These are phyloP conservation scores for Avena insularis DNA, from an alignment of 176 grass and related monocot genomes.

Conservation along the genomic window DNA sequence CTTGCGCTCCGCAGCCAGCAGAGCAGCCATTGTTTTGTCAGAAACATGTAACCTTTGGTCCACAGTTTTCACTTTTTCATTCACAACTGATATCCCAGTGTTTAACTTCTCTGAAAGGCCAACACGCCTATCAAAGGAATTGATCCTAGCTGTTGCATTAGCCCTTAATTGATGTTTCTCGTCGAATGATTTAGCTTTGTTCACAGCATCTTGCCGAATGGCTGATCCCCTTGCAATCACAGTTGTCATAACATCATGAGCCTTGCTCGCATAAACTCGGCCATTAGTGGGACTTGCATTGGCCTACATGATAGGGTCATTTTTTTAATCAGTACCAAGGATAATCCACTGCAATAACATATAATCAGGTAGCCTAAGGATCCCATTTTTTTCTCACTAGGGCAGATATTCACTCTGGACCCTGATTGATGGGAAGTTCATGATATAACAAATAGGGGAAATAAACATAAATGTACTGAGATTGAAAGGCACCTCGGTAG, in stretches of 20 bases:
- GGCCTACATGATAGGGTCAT: conserved; percentile 43
- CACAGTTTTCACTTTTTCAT: conserved; percentile 92
- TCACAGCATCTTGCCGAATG: conserved; percentile 91
- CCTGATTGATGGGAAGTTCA: background rate
- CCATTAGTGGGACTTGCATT: conserved; percentile 57
- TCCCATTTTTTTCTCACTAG: background rate
- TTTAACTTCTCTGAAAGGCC: conserved; percentile 88
- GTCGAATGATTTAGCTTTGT: conserved; percentile 96
- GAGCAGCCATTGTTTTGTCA: conserved; percentile 89
- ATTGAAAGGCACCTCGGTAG: conserved; percentile 63
- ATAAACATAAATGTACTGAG: conserved; percentile 32
- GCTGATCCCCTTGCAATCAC: conserved; percentile 86
- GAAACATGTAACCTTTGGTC: conserved; percentile 92
- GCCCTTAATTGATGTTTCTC: conserved; percentile 81
- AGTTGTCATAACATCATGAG: conserved; percentile 84
- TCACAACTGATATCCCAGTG: conserved; percentile 80
- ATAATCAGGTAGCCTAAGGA: background rate
- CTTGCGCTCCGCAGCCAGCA: conserved; percentile 85
- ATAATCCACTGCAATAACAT: conserved; percentile 30
- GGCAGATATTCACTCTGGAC: background rate
- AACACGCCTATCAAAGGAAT: conserved; percentile 87
- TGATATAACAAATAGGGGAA: conserved; percentile 6
- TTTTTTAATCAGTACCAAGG: background rate
- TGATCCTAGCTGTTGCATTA: conserved; percentile 81
- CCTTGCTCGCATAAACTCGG: conserved; percentile 72